Evolutionary conservation across 1,284 basidiomycete species (phyloP), one percentile per base, ranked within the genome.

Genomic region (Kwoniella shivajii): DNA sequence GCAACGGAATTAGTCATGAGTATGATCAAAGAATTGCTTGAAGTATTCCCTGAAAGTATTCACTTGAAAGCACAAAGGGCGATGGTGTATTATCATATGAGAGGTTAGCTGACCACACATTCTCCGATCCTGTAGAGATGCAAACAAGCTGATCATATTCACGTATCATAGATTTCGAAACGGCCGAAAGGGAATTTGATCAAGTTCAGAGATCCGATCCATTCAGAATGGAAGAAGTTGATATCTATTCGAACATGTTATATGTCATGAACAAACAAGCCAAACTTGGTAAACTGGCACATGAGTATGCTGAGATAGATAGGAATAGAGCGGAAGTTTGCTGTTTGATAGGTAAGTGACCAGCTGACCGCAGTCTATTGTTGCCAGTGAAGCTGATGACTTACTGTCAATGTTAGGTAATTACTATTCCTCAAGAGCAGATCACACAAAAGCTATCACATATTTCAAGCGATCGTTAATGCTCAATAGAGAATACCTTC

Each of bases 161-260:
- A 4, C n/a, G n/a, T 43, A 3, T 29, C 4, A 6, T 67, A 95
- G 93, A 96, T 69, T 95, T 93, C 73, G 84, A 86, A 53, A 84
- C 86, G 54, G 90, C 94, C 1, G 89, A 92, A 72, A 76, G 78
- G 27, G 86, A 91, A 68, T 98, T 95, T 73, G 88, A 92, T 69
- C 83, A 83, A 57, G 88, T 97, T 27, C 84, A 91, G 43, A 75
- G 80, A 4, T 73, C 88, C 38, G 94, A 98, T 73, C 94, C 94
- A 4, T 89, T 87, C 78, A 84, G 94, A 24, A 85, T 97, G 60
- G 96, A 99, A 65, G 92, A 97, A 67, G 88, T 99, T 50, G 95
- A 98, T 72, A 88, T 97, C 51, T 95, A 92, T 75, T 96, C 93
- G 54, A 97, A 99, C 73, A 95, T 98, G 69, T 83, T 99, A 38